Evolutionary conservation across 352 stramenopile genomes (phyloP).

Genomic region (Phytophthora ohioensis): DNA sequence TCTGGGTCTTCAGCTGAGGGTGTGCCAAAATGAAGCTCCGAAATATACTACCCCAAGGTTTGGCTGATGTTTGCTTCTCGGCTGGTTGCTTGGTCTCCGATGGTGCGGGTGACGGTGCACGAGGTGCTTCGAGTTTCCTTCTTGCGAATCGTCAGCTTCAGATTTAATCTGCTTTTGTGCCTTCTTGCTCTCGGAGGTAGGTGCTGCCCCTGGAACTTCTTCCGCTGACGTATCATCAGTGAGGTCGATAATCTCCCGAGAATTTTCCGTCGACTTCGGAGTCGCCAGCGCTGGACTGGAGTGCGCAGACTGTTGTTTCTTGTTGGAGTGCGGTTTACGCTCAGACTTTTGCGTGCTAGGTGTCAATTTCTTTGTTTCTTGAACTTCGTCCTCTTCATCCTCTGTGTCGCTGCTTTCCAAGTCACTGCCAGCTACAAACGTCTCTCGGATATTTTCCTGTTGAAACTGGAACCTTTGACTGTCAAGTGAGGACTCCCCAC

Average conservation of each 20-base stretch:
- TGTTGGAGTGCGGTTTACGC: neutral
- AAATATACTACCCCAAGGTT: constrained; percentile 14
- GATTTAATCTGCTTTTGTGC: constrained; percentile 1
- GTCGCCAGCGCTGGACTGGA: constrained; percentile 10
- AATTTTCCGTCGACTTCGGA: constrained; percentile 11
- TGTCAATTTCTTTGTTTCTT: constrained; percentile 12
- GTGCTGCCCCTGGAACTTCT: neutral
- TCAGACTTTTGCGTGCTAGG: constrained; percentile 5
- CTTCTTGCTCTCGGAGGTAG: neutral
- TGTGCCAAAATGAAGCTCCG: constrained; percentile 15
- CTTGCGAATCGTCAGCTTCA: constrained; percentile 3
- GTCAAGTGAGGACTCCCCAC: constrained; percentile 32
- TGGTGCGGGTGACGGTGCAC: constrained; percentile 1
- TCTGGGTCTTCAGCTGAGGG: constrained; percentile 3
- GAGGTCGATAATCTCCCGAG: constrained; percentile 26
- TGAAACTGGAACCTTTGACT: constrained; percentile 56
- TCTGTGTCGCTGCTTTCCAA: constrained; percentile 56
- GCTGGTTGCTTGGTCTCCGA: constrained; percentile 1
- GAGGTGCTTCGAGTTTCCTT: neutral
- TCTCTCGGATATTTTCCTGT: constrained; percentile 58
- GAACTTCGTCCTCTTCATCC: neutral
- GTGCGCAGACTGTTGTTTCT: neutral
- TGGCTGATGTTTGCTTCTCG: constrained; percentile 17
- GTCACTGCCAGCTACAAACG: constrained; percentile 60
- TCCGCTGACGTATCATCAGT: constrained; percentile 25